A percentile compares a stretch with the other conserved stretches of the same genome.
phyloP scores from a whole-genome alignment of 73 alveolate species.

The Paramecium caudatum region DNA sequence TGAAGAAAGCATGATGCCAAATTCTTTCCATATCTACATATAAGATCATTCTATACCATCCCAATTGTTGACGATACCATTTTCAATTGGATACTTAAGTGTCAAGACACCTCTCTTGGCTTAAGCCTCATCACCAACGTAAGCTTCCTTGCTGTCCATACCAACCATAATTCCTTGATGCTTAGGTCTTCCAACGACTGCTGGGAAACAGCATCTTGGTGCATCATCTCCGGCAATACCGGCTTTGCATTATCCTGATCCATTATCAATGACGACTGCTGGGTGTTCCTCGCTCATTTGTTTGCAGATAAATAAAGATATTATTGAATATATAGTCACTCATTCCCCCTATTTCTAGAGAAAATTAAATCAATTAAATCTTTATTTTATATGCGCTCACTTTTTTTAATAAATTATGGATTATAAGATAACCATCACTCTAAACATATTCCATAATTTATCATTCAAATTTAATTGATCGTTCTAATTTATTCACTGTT shows the following conservation, averaged over 20 bases:
- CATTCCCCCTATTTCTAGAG: neutral
- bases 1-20: conserved; percentile 98
- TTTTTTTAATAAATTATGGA: no score
- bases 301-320: conserved; percentile 50
- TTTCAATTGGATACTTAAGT: conserved; percentile 95
- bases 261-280: conserved; percentile 78
- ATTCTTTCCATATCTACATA: conserved; percentile 90
- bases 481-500: no score
- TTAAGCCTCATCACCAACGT: conserved; percentile 99
- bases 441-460: no score
- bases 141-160: conserved; percentile 96
- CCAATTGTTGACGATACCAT: conserved; percentile 95
- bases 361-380: conserved; percentile 26
- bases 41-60: conserved; percentile 80
- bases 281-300: conserved; percentile 31
- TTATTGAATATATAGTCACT: neutral
- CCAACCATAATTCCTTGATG: conserved; percentile 98
- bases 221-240: conserved; percentile 99
- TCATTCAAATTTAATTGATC: no score
- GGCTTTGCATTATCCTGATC: conserved; percentile 94
- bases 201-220: conserved; percentile 98
- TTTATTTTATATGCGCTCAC: no score
- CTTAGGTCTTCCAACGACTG: conserved; percentile 99
- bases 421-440: no score
- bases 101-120: conserved; percentile 96